Conservation (phyloP, 495 filamentous ascomycete species). For the Hypoxylon intermedium region DNA sequence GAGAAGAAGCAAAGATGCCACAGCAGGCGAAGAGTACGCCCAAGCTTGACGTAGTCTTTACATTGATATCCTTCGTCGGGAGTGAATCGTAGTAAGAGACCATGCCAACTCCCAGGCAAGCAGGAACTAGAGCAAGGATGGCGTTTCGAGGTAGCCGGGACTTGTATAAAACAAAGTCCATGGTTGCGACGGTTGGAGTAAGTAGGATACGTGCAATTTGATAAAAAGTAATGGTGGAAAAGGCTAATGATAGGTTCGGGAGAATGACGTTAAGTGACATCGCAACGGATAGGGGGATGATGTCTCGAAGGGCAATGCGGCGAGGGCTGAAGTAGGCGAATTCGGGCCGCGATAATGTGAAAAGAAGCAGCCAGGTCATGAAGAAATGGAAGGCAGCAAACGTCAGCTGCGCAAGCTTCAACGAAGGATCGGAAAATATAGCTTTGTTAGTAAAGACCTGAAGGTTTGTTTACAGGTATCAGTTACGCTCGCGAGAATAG, state of each 20-base stretch:
- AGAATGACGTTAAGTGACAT: conserved; percentile 78
- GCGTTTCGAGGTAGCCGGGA: conserved; percentile 63
- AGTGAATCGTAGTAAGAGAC: conserved; percentile 76
- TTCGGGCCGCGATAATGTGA: conserved; percentile 66
- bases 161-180: conserved; percentile 71
- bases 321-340: conserved; percentile 68
- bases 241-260: conserved; percentile 75
- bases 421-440: conserved; percentile 71
- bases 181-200: conserved; percentile 70
- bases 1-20: conserved; percentile 68
- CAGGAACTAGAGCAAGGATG: conserved; percentile 64
- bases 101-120: conserved; percentile 71
- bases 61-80: conserved; percentile 52
- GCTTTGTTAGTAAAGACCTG: conserved; percentile 81
- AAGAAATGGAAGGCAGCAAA: conserved; percentile 79
- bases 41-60: conserved; percentile 59
- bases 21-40: conserved; percentile 70
- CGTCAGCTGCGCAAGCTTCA: conserved; percentile 70
- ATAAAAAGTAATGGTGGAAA: conserved; percentile 76
- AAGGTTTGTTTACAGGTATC: conserved; percentile 4
- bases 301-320: conserved; percentile 59
- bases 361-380: conserved; percentile 71
- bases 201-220: conserved; percentile 75
- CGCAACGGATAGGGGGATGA: conserved; percentile 68
- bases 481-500: conserved; percentile 18